These are phyloP conservation scores for Lodderomyces margitis DNA, from an alignment of 1,139 yeast species.

Conservation along the genomic window DNA sequence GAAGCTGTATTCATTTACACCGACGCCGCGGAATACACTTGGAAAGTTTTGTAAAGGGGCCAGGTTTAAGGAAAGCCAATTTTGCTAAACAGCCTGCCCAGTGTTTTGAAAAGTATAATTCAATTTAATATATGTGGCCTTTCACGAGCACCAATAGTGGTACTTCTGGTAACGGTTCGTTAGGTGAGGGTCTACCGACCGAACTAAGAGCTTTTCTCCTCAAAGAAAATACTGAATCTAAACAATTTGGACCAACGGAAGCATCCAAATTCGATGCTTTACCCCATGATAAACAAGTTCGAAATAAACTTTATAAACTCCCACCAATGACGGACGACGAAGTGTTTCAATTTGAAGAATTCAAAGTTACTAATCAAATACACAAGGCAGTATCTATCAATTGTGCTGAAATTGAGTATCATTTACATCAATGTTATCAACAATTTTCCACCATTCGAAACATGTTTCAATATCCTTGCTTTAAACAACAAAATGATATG, in stretches of 20 bases:
- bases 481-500: constrained; percentile 5
- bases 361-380: constrained; percentile 29
- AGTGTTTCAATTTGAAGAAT: constrained; percentile 28
- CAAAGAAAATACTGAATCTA: constrained; percentile 29
- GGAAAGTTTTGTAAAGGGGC: too few relatives aligned
- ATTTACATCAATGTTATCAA: constrained; percentile 38
- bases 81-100: too few relatives aligned
- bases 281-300: constrained; percentile 30
- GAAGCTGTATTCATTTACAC: too few relatives aligned
- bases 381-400: constrained; percentile 32
- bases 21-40: too few relatives aligned
- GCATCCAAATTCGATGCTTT: constrained; percentile 23
- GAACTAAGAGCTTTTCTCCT: constrained; percentile 35
- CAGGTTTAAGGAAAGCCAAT: too few relatives aligned
- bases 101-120: too few relatives aligned
- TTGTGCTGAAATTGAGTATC: constrained; percentile 43
- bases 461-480: constrained; percentile 7
- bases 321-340: constrained; percentile 19
- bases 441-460: constrained; percentile 5
- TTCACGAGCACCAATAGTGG: constrained; percentile 13
- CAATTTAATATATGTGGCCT: constrained; percentile 33
- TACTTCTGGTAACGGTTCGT: constrained; percentile 20
- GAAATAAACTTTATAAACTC: constrained; percentile 23
- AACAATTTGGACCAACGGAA: neutral
- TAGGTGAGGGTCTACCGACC: constrained; percentile 29